Evolutionary conservation across 768 basidiomycete genomes (phyloP).

Genomic region (Chalciporus pseudorubinellus): DNA sequence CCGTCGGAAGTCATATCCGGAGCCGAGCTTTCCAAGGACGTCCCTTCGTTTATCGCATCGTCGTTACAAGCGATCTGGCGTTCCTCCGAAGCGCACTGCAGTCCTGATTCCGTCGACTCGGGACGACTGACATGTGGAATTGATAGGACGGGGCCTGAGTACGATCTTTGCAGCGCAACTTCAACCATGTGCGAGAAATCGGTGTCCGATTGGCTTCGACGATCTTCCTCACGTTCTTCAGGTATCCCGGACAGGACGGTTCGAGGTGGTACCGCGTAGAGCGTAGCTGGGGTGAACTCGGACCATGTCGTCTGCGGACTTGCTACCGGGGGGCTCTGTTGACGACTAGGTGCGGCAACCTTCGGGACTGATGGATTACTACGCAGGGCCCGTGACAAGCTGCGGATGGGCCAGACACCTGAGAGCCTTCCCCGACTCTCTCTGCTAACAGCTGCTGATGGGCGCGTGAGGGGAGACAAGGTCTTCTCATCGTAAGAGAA

Average conservation of each 20-base stretch:
- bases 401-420: conserved; percentile 21
- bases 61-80: background rate
- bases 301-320: conserved; percentile 30
- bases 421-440: conserved; percentile 16
- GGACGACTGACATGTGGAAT: background rate
- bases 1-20: conserved; percentile 28
- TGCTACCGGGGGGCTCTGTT: background rate
- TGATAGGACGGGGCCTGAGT: conserved; percentile 4
- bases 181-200: conserved; percentile 14
- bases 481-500: conserved; percentile 15
- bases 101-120: background rate
- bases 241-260: conserved; percentile 27
- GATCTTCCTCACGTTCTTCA: conserved; percentile 28
- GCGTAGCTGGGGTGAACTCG: conserved; percentile 22
- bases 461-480: conserved; percentile 11
- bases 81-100: conserved; percentile 1
- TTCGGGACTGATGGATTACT: conserved; percentile 7
- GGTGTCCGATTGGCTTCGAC: conserved; percentile 19
- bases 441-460: conserved; percentile 10
- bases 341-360: background rate
- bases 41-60: conserved; percentile 15
- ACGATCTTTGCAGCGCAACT: conserved; percentile 12
- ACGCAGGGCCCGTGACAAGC: conserved; percentile 13
- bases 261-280: conserved; percentile 20
- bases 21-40: conserved; percentile 18